phyloP scores from a whole-genome alignment of 2,329 filamentous ascomycete species.

The Pyrenophora tritici-repentis region DNA sequence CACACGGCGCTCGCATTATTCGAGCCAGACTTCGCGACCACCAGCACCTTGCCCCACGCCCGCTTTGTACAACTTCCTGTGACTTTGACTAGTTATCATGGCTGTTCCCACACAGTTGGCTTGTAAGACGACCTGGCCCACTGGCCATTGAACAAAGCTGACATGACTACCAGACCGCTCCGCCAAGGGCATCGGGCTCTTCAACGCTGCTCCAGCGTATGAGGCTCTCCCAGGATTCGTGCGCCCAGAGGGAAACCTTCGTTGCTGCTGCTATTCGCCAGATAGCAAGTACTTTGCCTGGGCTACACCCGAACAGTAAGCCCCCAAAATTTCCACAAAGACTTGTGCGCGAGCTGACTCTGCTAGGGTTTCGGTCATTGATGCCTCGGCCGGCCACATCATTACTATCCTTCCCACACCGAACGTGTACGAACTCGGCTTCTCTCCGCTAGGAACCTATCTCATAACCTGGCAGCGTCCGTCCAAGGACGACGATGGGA shows the following conservation, averaged over 20 bases:
- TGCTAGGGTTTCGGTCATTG: constrained; percentile 76
- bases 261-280: constrained; percentile 93
- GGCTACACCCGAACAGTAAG: constrained; percentile 78
- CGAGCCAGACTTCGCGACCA: constrained; percentile 40
- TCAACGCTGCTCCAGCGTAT: constrained; percentile 90
- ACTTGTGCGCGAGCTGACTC: constrained; percentile 8
- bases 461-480: constrained; percentile 97
- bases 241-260: constrained; percentile 85
- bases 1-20: constrained; percentile 22
- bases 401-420: constrained; percentile 75
- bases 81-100: constrained; percentile 95
- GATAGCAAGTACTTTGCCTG: constrained; percentile 96
- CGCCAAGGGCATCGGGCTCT: constrained; percentile 91
- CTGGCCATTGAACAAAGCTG: constrained; percentile 9
- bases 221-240: constrained; percentile 79
- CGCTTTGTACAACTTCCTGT: constrained; percentile 58
- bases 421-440: constrained; percentile 92
- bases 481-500: constrained; percentile 88
- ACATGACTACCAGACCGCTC: constrained; percentile 69
- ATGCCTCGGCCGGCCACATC: constrained; percentile 75
- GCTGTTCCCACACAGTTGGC: constrained; percentile 91
- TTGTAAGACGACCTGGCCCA: constrained; percentile 57
- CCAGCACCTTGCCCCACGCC: constrained; percentile 36
- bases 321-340: not conserved
- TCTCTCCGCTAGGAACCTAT: constrained; percentile 90